These are phyloP conservation scores for Leccinum angustisporum DNA, from an alignment of 1,284 basidiomycete genomes.

Conservation along the genomic window DNA sequence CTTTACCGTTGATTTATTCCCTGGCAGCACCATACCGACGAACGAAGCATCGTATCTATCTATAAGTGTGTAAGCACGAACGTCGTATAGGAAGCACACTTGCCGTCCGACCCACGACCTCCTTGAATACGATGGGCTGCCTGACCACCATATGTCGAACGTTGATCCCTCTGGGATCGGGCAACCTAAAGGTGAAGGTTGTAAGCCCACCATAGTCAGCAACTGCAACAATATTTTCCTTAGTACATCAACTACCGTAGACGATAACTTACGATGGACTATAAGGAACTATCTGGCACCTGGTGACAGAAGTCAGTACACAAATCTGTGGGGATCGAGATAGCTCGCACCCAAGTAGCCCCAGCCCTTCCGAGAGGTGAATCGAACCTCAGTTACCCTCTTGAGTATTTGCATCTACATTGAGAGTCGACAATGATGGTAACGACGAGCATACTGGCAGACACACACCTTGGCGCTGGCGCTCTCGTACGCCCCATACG, in stretches of 20 bases:
- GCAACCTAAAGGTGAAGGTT: too few relatives aligned
- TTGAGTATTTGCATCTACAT: neutral
- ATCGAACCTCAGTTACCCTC: conserved; percentile 8
- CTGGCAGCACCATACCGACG: conserved; percentile 97
- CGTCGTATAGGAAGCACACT: conserved; percentile 54
- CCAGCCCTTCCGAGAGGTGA: conserved; percentile 64
- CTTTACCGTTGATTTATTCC: conserved; percentile 84
- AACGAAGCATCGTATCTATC: conserved; percentile 86
- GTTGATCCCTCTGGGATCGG: too few relatives aligned
- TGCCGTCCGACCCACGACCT: too few relatives aligned
- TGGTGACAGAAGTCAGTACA: conserved; percentile 26
- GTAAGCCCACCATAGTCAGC: too few relatives aligned
- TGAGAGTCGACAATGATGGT: neutral
- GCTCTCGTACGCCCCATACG: neutral
- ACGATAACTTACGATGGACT: conserved; percentile 15
- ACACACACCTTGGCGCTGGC: neutral
- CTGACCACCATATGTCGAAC: too few relatives aligned
- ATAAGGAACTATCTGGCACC: conserved; percentile 75
- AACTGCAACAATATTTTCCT: neutral
- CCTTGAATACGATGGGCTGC: too few relatives aligned
- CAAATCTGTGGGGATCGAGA: neutral
- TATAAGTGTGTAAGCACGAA: too few relatives aligned
- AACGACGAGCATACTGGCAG: neutral
- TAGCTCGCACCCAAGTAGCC: conserved; percentile 70
- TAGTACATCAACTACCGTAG: neutral